Conservation (phyloP, 257 asterid species). For the Galeopsis tetrahit region DNA sequence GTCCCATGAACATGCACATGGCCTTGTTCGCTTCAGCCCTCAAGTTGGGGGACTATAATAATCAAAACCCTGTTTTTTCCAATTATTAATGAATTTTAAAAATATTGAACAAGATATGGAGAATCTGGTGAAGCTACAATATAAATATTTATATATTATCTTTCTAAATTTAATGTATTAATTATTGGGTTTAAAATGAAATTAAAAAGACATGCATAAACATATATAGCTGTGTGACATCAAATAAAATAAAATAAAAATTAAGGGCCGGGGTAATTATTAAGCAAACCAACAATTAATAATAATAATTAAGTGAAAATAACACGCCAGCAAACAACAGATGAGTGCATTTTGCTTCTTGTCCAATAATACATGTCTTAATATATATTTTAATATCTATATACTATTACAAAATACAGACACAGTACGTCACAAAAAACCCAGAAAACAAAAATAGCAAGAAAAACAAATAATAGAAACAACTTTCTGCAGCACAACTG, state of each 20-base stretch:
- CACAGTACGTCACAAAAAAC: constrained; percentile 43
- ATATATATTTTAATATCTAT: constrained; percentile 38
- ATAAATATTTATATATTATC: not conserved
- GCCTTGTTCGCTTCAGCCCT: constrained; percentile 64
- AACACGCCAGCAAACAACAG: constrained; percentile 62
- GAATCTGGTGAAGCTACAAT: constrained; percentile 41
- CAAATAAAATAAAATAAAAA: constrained; percentile 33
- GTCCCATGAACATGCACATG: constrained; percentile 78
- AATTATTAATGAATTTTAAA: constrained; percentile 32
- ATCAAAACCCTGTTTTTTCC: constrained; percentile 34
- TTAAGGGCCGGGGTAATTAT: constrained; percentile 27
- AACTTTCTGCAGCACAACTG: constrained; percentile 32
- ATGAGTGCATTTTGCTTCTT: constrained; percentile 58
- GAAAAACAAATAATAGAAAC: constrained; percentile 35
- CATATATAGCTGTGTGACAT: constrained; percentile 45
- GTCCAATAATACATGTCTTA: constrained; percentile 58
- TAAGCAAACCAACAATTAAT: constrained; percentile 39
- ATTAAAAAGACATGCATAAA: constrained; percentile 24
- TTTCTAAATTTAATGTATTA: too few species aligned
- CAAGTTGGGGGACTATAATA: constrained; percentile 49
- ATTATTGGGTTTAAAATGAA: too few species aligned
- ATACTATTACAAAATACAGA: constrained; percentile 54
- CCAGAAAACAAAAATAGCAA: constrained; percentile 27
- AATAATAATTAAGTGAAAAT: constrained; percentile 19
- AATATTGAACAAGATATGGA: constrained; percentile 48